Evolutionary conservation across 169 alveolate genomes (phyloP), one percentile per base, ranked within the genome.

Genomic region (Perkinsus olseni): DNA sequence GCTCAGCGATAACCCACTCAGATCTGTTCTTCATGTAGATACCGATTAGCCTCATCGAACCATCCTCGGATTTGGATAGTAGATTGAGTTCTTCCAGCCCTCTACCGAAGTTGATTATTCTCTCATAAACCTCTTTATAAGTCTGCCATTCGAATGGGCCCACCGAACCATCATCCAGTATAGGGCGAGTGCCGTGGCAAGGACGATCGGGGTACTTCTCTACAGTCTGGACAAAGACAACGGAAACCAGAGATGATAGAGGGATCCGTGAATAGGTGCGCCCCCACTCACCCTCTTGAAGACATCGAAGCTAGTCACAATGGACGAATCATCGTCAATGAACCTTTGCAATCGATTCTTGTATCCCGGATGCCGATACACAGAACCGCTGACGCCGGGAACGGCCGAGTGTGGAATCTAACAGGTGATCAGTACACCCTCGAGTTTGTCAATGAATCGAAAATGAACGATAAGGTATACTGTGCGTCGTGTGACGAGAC

Each of bases 1-100:
- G 96, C 93, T 97, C 98, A 38, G 97, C 94, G 34, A 96, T 92
- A 36, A 96, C 93, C 98, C 99, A 97, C 92, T 98, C 99, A 48
- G 95, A 96, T 34, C 98, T 92, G 92, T 97, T 98, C 91, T 95
- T 96, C 50, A 98, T 94, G 91, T 95, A 96, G 90, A 98, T 93
- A 21, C 98, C 98, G 82, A 97, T 92, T 90, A 97, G 93, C 36
- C 96, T 92, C 36, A 94, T 91, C 74, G 82, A 62, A 24, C 82
- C 82, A 62, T 62, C 82, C 28, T 24, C 82, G 17, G 82, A 0
- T 37, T 40, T 40, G 50, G 50, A 62, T 62, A 62, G 34, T 34
- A 82, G 38, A 13, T 31, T 39, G 51, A 74, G 91, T 13, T 94
- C 94, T 3, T 37, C 90, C 37, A 39, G 3, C 10, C 38, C 38